Percentiles rank a stretch among this genome's conserved stretches.
Evolutionary conservation across 257 asterid genomes (phyloP).

Genomic region (Solanum rostratum): DNA sequence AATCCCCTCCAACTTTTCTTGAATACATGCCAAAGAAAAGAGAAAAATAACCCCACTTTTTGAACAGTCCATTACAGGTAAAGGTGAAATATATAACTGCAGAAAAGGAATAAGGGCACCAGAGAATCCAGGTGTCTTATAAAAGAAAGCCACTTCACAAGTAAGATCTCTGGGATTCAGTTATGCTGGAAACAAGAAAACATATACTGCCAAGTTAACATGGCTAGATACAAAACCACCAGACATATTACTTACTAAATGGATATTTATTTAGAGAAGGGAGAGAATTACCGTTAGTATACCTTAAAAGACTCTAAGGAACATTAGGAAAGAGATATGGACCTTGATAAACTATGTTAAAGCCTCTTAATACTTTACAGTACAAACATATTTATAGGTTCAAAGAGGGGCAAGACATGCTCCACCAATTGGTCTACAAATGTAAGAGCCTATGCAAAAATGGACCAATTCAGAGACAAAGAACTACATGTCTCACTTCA

Average conservation of each 20-base stretch:
- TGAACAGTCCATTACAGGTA: neutral
- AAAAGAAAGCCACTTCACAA: neutral
- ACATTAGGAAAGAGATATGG: neutral
- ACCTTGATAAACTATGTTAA: neutral
- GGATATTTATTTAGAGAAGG: neutral
- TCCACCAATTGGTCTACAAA: neutral
- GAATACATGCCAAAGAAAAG: neutral
- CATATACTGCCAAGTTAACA: neutral
- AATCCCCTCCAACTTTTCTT: neutral
- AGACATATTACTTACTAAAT: neutral
- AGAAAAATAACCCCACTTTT: neutral
- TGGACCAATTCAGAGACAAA: neutral
- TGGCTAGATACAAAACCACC: neutral
- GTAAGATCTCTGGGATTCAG: neutral
- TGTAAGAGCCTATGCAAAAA: neutral
- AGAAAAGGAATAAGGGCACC: neutral
- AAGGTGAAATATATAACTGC: neutral
- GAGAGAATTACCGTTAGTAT: neutral
- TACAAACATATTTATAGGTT: neutral
- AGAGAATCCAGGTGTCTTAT: neutral
- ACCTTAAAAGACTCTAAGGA: neutral
- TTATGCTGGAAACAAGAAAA: neutral
- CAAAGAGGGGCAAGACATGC: neutral
- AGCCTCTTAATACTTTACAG: neutral
- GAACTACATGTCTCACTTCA: neutral